Evolutionary conservation across 2,329 filamentous ascomycete genomes (phyloP).

Genomic region (Penicillium sp.): DNA sequence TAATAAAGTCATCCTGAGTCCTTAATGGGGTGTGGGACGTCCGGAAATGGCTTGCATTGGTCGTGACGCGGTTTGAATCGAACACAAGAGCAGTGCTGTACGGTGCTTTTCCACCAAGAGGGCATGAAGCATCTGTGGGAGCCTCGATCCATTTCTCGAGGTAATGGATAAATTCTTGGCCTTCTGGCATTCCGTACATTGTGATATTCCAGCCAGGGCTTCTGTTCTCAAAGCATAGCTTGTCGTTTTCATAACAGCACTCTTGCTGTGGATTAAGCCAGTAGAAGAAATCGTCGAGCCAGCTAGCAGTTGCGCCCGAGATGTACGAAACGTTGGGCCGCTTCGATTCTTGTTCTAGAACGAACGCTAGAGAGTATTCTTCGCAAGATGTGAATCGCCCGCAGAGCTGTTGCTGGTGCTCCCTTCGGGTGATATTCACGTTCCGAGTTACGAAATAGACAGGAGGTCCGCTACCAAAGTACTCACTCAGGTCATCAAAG

Average conservation of each 20-base stretch:
- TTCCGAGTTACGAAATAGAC: constrained; percentile 93
- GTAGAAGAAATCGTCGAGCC: constrained; percentile 95
- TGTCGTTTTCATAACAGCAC: constrained; percentile 72
- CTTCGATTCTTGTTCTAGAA: constrained; percentile 93
- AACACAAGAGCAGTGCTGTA: constrained; percentile 86
- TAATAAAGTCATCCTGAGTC: constrained; percentile 90
- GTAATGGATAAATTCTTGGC: constrained; percentile 87
- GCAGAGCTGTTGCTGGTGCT: constrained; percentile 83
- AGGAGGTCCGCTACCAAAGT: constrained; percentile 88
- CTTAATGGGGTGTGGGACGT: constrained; percentile 85
- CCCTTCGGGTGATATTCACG: constrained; percentile 76
- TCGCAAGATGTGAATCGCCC: constrained; percentile 90
- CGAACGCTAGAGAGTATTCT: constrained; percentile 80
- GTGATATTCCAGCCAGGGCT: constrained; percentile 87
- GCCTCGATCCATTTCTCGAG: constrained; percentile 80
- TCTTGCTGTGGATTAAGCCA: constrained; percentile 92
- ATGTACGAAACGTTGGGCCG: constrained; percentile 87
- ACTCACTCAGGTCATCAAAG: constrained; percentile 93
- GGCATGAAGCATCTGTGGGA: constrained; percentile 81
- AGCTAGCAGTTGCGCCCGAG: constrained; percentile 84
- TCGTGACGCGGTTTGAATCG: constrained; percentile 67
- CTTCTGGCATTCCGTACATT: constrained; percentile 88
- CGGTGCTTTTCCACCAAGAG: constrained; percentile 83
- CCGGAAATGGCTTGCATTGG: constrained; percentile 88
- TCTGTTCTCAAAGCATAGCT: constrained; percentile 79